These are phyloP conservation scores for Diutina siamensis DNA, from an alignment of 1,139 yeast species.

Conservation along the genomic window DNA sequence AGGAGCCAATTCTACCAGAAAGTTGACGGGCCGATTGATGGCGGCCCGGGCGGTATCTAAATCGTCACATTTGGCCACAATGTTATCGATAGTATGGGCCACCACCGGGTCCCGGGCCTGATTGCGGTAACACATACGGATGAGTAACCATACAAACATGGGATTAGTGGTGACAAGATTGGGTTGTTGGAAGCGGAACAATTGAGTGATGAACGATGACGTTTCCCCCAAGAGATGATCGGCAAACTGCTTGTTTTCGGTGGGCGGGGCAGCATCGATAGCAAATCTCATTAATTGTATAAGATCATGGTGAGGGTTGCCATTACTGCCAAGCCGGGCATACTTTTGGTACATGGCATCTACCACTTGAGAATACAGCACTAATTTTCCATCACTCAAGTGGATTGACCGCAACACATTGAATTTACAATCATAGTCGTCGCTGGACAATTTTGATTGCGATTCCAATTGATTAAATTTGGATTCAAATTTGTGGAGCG, in stretches of 20 bases:
- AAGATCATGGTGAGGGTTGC: background rate
- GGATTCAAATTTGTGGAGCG: background rate
- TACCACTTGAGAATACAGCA: background rate
- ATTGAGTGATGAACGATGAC: background rate
- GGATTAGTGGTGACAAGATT: background rate
- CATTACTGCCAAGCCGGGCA: background rate
- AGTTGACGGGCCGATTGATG: no score
- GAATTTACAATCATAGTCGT: background rate
- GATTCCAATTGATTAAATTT: background rate
- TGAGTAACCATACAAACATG: conserved; percentile 3
- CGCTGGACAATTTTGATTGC: background rate
- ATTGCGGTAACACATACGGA: conserved; percentile 1
- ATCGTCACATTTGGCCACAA: background rate
- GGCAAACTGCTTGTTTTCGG: background rate
- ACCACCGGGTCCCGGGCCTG: background rate
- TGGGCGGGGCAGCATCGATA: background rate
- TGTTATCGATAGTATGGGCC: background rate
- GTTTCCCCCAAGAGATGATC: background rate
- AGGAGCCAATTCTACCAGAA: background rate
- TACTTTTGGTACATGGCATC: background rate
- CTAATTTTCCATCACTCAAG: background rate
- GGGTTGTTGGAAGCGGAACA: conserved; percentile 2
- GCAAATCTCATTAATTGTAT: background rate
- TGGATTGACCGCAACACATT: background rate
- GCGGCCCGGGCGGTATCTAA: background rate